Conservation (phyloP, 306 rosid genomes). For the Castanea crenata region DNA sequence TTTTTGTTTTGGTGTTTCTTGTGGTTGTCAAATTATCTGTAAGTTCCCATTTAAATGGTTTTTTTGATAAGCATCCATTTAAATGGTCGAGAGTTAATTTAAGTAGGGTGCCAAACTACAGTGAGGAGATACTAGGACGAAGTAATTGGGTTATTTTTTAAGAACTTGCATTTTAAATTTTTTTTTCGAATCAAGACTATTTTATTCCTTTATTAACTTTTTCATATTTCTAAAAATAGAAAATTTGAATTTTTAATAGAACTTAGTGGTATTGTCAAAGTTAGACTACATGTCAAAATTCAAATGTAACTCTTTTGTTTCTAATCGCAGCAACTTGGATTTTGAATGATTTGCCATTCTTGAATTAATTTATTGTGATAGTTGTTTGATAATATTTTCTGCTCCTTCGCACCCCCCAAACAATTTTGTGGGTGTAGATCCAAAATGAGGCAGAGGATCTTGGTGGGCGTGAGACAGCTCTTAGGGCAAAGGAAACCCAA, state of each 20-base stretch:
- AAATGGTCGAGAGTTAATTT: background rate
- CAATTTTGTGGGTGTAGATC: slow-evolving; percentile 48
- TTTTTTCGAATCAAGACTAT: background rate
- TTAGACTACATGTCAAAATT: background rate
- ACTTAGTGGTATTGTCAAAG: background rate
- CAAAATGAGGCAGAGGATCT: slow-evolving; percentile 81
- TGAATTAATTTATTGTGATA: slow-evolving; percentile 2
- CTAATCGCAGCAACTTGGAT: background rate
- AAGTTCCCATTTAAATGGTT: background rate
- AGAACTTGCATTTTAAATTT: background rate
- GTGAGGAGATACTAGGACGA: background rate
- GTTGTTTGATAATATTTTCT: slow-evolving; percentile 17
- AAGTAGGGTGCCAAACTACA: background rate
- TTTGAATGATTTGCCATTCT: background rate
- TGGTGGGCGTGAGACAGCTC: slow-evolving; percentile 62
- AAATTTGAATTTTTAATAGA: background rate
- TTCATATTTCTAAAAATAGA: background rate
- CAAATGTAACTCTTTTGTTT: background rate
- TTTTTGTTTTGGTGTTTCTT: background rate
- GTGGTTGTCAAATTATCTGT: background rate
- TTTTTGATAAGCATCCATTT: background rate
- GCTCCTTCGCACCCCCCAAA: background rate
- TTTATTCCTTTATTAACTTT: background rate
- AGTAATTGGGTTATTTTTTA: background rate
- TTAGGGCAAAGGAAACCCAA: slow-evolving; percentile 63